phyloP scores from a whole-genome alignment of 768 basidiomycete genomes.

The Paxillus involutus region DNA sequence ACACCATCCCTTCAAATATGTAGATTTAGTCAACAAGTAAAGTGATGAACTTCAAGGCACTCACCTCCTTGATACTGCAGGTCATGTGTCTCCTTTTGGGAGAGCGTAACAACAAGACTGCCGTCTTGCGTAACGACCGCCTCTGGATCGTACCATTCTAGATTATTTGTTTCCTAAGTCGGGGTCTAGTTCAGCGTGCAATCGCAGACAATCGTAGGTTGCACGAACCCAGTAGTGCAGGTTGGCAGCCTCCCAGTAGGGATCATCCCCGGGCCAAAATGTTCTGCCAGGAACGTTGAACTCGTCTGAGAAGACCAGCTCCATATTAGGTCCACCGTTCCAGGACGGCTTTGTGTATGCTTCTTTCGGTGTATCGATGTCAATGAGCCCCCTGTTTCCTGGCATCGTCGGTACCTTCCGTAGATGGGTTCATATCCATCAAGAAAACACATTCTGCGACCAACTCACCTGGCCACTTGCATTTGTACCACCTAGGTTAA shows the following conservation, averaged over 20 bases:
- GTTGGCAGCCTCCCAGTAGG: constrained; percentile 71
- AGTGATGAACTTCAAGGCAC: constrained; percentile 16
- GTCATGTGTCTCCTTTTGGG: constrained; percentile 42
- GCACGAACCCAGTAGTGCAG: constrained; percentile 41
- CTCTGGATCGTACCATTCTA: constrained; percentile 60
- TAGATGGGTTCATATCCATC: neutral
- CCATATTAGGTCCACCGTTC: constrained; percentile 54
- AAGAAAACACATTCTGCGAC: neutral
- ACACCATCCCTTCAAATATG: constrained; percentile 48
- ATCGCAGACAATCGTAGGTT: constrained; percentile 24
- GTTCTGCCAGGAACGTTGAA: constrained; percentile 74
- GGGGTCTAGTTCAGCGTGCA: constrained; percentile 28
- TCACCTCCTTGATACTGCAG: constrained; percentile 45
- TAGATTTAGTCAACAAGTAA: constrained; percentile 24
- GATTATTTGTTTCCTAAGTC: constrained; percentile 41
- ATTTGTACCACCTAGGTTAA: constrained; percentile 74
- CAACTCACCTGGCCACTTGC: constrained; percentile 62
- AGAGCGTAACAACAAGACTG: constrained; percentile 50
- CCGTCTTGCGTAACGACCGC: constrained; percentile 52
- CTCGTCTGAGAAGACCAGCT: constrained; percentile 78
- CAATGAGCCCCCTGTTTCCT: constrained; percentile 58
- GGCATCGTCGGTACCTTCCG: constrained; percentile 53
- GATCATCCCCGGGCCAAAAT: constrained; percentile 83
- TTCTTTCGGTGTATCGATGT: constrained; percentile 56
- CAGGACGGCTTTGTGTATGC: constrained; percentile 55